These are phyloP conservation scores for Sphenostylis stenocarpa DNA, from an alignment of 306 rosid species.

Conservation along the genomic window DNA sequence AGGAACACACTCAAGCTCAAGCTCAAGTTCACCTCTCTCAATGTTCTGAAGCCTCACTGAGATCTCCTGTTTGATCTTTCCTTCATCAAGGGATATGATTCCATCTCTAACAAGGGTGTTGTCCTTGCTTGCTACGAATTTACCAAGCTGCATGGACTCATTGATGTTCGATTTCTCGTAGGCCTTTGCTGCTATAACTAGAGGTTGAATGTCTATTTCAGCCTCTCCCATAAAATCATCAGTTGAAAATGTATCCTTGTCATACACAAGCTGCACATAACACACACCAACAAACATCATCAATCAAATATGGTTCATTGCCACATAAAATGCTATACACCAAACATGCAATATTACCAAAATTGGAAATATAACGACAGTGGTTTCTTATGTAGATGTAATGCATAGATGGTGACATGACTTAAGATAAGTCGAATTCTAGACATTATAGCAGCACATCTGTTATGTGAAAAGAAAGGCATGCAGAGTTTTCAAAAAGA, in stretches of 20 bases:
- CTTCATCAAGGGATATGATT: slow-evolving; percentile 58
- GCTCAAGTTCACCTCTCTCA: slow-evolving; percentile 81
- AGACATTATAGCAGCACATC: background rate
- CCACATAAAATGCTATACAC: background rate
- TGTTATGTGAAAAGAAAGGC: background rate
- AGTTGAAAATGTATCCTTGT: slow-evolving; percentile 79
- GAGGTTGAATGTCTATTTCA: slow-evolving; percentile 90
- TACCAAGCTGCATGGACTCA: slow-evolving; percentile 58
- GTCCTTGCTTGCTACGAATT: slow-evolving; percentile 66
- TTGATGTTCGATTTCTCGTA: slow-evolving; percentile 50
- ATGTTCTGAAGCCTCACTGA: slow-evolving; percentile 76
- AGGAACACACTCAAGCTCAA: slow-evolving; percentile 91
- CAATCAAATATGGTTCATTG: too few relatives aligned
- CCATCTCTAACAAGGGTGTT: slow-evolving; percentile 65
- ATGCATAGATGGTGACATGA: background rate
- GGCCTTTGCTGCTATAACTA: slow-evolving; percentile 75
- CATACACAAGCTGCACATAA: slow-evolving; percentile 76
- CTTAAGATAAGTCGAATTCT: background rate
- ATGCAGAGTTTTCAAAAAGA: background rate
- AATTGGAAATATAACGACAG: background rate
- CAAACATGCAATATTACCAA: background rate
- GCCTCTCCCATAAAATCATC: slow-evolving; percentile 98
- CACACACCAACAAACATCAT: background rate
- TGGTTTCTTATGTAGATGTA: background rate
- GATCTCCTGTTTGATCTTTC: slow-evolving; percentile 70